Conservation (phyloP, 2,329 filamentous ascomycete species). For the Cryphonectria naterciae region DNA sequence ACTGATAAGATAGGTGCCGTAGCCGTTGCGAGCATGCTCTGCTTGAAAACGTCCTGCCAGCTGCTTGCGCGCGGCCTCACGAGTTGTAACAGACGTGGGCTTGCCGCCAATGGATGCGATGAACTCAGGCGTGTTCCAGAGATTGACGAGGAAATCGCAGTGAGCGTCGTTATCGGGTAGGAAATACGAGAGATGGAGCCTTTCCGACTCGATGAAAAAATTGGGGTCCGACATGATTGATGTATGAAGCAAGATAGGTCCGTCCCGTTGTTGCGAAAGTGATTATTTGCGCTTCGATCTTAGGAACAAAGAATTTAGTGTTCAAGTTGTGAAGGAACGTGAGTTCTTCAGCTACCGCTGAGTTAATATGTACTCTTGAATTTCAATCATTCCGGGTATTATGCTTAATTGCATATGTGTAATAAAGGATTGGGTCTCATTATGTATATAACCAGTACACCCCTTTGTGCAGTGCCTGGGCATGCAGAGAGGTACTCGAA, state of each 20-base stretch:
- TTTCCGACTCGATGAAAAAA: slow-evolving; percentile 35
- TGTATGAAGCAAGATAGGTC: slow-evolving; percentile 11
- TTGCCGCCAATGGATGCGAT: slow-evolving; percentile 29
- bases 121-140: slow-evolving; percentile 35
- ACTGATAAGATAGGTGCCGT: slow-evolving; percentile 37
- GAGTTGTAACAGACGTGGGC: slow-evolving; percentile 30
- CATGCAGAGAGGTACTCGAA: too few relatives aligned
- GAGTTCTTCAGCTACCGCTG: too few relatives aligned
- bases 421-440: too few relatives aligned
- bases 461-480: too few relatives aligned
- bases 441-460: too few relatives aligned
- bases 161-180: slow-evolving; percentile 31
- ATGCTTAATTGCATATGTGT: too few relatives aligned
- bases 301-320: too few relatives aligned
- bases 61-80: slow-evolving; percentile 29
- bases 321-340: too few relatives aligned
- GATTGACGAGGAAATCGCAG: slow-evolving; percentile 36
- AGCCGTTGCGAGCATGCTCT: slow-evolving; percentile 35
- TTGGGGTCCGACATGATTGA: slow-evolving; percentile 30
- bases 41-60: slow-evolving; percentile 27
- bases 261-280: background rate
- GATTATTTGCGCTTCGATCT: background rate
- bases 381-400: too few relatives aligned
- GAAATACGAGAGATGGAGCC: slow-evolving; percentile 34
- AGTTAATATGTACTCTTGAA: too few relatives aligned